Evolutionary conservation across 805 yeast genomes (phyloP).

Genomic region (Candida dendrica): DNA sequence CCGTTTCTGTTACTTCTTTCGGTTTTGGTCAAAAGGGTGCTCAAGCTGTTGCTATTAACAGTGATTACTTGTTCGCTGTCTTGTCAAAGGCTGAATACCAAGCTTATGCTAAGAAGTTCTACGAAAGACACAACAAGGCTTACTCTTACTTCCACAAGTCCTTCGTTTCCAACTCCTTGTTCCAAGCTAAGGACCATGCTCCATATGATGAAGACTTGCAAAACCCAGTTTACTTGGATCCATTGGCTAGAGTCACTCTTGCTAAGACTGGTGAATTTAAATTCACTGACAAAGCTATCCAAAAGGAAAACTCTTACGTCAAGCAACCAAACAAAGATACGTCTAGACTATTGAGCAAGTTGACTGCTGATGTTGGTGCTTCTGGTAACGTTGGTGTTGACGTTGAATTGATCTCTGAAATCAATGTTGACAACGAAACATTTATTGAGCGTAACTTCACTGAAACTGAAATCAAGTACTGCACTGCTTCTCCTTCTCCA

Average conservation of each 20-base stretch:
- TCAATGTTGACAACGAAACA: conserved; percentile 84
- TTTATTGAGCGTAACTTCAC: conserved; percentile 93
- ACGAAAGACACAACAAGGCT: conserved; percentile 77
- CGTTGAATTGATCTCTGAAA: conserved; percentile 78
- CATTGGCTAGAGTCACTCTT: conserved; percentile 56
- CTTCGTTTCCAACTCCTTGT: conserved; percentile 82
- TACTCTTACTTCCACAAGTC: conserved; percentile 96
- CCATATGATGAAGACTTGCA: conserved; percentile 90
- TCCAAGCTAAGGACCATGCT: conserved; percentile 87
- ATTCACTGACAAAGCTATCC: conserved; percentile 45
- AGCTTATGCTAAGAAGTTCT: conserved; percentile 63
- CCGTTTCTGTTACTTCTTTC: conserved; percentile 92
- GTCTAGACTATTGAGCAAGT: conserved; percentile 48
- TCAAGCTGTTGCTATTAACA: conserved; percentile 84
- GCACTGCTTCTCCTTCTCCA: conserved; percentile 64
- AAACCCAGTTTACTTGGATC: conserved; percentile 88
- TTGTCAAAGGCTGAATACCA: conserved; percentile 68
- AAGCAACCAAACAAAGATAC: conserved; percentile 47
- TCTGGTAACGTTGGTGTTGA: conserved; percentile 85
- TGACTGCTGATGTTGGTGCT: conserved; percentile 42
- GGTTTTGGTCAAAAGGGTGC: conserved; percentile 99
- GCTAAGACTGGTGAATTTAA: conserved; percentile 35
- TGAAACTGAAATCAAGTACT: conserved; percentile 68
- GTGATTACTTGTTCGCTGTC: conserved; percentile 87
- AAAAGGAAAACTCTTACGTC: conserved; percentile 35